Evolutionary conservation across 1,139 yeast species (phyloP).

Genomic region (Sugiyamaella neomexicana): DNA sequence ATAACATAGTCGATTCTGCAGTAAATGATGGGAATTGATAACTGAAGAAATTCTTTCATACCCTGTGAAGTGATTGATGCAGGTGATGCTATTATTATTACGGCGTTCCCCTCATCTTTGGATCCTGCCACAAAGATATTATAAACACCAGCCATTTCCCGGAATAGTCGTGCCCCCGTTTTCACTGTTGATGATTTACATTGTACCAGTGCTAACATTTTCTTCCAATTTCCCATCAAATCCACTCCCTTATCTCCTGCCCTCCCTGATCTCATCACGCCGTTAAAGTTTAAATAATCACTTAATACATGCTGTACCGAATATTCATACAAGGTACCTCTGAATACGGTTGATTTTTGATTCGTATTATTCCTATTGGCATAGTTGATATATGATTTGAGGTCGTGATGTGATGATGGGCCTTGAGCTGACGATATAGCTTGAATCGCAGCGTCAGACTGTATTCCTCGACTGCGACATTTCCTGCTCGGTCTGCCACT

Average conservation of each 20-base stretch:
- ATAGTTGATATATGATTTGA: conserved; percentile 39
- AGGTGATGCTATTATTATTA: conserved; percentile 58
- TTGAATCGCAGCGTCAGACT: not conserved
- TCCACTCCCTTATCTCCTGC: conserved; percentile 75
- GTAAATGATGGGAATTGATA: conserved; percentile 49
- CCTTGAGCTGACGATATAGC: conserved; percentile 1
- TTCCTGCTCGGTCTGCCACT: not conserved
- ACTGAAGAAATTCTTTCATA: conserved; percentile 51
- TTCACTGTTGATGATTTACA: conserved; percentile 55
- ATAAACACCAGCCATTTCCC: conserved; percentile 62
- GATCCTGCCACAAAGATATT: conserved; percentile 36
- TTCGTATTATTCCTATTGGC: conserved; percentile 37
- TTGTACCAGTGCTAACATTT: conserved; percentile 50
- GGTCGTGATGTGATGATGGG: conserved; percentile 28
- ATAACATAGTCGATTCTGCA: conserved; percentile 23
- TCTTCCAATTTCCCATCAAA: conserved; percentile 40
- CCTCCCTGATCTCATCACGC: conserved; percentile 57
- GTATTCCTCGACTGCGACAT: not conserved
- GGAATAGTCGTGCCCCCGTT: conserved; percentile 52
- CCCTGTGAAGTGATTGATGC: conserved; percentile 61
- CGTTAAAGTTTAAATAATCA: conserved; percentile 44
- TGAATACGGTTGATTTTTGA: conserved; percentile 52
- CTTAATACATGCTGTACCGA: conserved; percentile 49
- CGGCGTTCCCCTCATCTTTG: conserved; percentile 36
- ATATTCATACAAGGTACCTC: conserved; percentile 71